These are phyloP conservation scores for Pezicula radicicola DNA, from an alignment of 2,329 filamentous ascomycete genomes.

Conservation along the genomic window DNA sequence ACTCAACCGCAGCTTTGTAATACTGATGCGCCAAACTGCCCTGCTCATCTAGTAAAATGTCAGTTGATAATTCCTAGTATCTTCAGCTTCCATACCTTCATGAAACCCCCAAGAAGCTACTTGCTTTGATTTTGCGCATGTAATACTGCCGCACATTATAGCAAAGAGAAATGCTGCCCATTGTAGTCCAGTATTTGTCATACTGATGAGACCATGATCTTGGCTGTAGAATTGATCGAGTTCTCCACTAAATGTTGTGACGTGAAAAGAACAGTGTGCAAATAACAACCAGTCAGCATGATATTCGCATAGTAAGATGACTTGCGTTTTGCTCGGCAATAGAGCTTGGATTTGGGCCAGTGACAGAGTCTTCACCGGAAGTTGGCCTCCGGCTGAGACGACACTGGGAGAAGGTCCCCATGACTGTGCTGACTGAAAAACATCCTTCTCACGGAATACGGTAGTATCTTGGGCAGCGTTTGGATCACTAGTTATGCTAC, in stretches of 20 bases:
- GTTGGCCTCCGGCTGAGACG: constrained; percentile 3
- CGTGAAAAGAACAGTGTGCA: constrained; percentile 17
- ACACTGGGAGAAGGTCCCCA: constrained; percentile 12
- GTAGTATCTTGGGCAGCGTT: constrained; percentile 4
- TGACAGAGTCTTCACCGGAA: constrained; percentile 7
- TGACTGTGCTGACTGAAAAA: constrained; percentile 5
- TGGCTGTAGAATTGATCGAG: constrained; percentile 35
- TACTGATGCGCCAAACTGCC: constrained; percentile 38
- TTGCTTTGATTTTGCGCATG: constrained; percentile 33
- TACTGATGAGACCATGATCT: constrained; percentile 30
- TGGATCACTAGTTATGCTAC: constrained; percentile 17
- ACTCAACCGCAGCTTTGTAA: constrained; percentile 41
- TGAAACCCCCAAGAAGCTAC: constrained; percentile 41
- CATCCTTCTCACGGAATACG: constrained; percentile 13
- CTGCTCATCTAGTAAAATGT: constrained; percentile 29
- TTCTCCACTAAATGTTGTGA: constrained; percentile 32
- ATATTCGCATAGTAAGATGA: constrained; percentile 11
- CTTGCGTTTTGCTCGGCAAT: constrained; percentile 11
- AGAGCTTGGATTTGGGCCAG: constrained; percentile 16
- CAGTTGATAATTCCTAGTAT: not conserved
- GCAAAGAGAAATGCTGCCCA: constrained; percentile 44
- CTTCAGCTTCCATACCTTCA: constrained; percentile 11
- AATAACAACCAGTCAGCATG: constrained; percentile 15
- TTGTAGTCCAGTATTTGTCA: constrained; percentile 35
- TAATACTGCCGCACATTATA: constrained; percentile 39